Conservation (phyloP, 139 green algal species). For the Microglena sp. region DNA sequence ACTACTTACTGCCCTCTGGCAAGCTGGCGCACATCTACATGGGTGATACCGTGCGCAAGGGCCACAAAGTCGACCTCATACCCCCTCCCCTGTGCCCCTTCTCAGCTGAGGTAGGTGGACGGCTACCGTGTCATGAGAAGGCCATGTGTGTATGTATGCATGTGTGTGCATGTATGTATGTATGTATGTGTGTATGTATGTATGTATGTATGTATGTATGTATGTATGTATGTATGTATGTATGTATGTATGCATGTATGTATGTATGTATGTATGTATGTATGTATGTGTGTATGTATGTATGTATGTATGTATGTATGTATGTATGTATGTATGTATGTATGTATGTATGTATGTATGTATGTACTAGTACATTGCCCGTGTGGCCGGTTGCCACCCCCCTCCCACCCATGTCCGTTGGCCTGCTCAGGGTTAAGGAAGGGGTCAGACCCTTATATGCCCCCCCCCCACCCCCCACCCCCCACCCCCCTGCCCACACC, state of each 20-base stretch:
- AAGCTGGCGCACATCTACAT: constrained; percentile 35
- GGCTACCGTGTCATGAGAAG: not conserved
- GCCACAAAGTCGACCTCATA: constrained; percentile 21
- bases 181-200: constrained; percentile 1
- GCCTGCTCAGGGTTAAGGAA: not conserved
- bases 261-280: not conserved
- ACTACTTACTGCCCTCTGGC: constrained; percentile 38
- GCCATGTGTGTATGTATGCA: not conserved
- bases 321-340: not conserved
- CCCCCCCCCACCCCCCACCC: too few relatives aligned
- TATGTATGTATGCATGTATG: not conserved
- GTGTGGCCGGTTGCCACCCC: too few relatives aligned
- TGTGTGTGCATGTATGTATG: not conserved
- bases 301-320: not conserved
- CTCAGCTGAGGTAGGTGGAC: constrained; percentile 7
- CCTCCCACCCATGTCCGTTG: not conserved
- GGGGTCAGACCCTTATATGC: not conserved
- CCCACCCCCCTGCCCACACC: too few relatives aligned
- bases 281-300: not conserved
- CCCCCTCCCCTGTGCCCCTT: constrained; percentile 23
- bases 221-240: not conserved
- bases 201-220: not conserved
- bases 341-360: constrained; percentile 3
- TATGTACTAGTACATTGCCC: too few relatives aligned
- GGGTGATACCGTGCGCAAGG: constrained; percentile 32